phyloP scores from a whole-genome alignment of 2,329 filamentous ascomycete species.

The Alternaria sp. region DNA sequence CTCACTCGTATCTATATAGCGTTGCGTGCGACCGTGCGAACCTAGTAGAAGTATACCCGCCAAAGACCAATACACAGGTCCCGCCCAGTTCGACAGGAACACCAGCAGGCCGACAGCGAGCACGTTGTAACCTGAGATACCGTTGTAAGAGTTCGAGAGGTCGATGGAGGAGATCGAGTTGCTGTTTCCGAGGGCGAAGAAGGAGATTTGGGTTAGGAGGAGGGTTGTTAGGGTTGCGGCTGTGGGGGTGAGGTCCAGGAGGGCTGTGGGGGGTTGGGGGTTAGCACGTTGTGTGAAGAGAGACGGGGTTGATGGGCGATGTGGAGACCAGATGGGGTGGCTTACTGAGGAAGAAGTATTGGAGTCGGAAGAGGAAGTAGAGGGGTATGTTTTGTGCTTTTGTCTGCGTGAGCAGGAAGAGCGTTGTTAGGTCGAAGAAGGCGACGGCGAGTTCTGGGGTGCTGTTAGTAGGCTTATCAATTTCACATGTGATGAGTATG shows the following conservation, averaged over 20 bases:
- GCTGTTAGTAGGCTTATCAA: not conserved
- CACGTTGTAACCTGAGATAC: constrained; percentile 80
- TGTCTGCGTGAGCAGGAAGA: constrained; percentile 87
- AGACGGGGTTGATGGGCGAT: constrained; percentile 16
- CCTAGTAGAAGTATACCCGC: constrained; percentile 63
- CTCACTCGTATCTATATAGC: constrained; percentile 24
- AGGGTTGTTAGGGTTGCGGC: constrained; percentile 73
- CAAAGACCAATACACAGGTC: constrained; percentile 84
- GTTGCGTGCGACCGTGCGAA: constrained; percentile 19
- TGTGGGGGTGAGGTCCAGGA: constrained; percentile 56
- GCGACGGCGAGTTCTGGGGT: constrained; percentile 58
- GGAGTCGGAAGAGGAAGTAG: constrained; percentile 74
- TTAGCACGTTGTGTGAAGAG: not conserved
- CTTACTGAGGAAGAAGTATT: constrained; percentile 60
- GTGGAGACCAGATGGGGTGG: constrained; percentile 34
- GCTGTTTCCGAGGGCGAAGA: constrained; percentile 88
- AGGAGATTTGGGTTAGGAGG: constrained; percentile 79
- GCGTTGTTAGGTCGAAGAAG: constrained; percentile 67
- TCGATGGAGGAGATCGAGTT: constrained; percentile 97
- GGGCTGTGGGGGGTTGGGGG: constrained; percentile 21
- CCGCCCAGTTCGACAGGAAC: constrained; percentile 90
- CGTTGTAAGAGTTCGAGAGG: constrained; percentile 93
- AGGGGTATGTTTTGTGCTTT: constrained; percentile 84
- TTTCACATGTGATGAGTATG: too few relatives aligned
- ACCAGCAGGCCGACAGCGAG: constrained; percentile 81